Base-by-base conservation (phyloP, 192 early-diverging fungal species). In the Diversispora eburnea region DNA sequence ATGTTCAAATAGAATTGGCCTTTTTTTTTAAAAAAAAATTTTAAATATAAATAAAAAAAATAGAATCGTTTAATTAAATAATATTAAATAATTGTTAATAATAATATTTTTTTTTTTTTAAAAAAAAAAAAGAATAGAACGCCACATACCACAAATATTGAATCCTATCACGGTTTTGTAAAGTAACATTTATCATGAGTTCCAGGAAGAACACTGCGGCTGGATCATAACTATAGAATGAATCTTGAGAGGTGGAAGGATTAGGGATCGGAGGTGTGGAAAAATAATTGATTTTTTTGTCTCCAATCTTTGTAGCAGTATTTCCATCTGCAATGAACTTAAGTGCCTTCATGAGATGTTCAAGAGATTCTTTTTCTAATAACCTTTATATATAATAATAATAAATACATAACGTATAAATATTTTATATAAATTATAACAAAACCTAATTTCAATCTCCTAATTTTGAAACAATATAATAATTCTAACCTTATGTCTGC, bases 121-220 rank as follows among this genome's bases (percentile, higher is more conserved):
- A 61, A 9, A 67, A 33, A 65, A 47, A 48, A 62, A 48, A 41
- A 7, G 58, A 41, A 41, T 9, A 15, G 6, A 5, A 2, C 0
- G 1, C 17, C 10, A 45, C 70, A 60, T 78, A 84, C 87, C 87
- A 88, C 13, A 88, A 71, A 4, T 74, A 59, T 17, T 86, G 73
- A 22, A 95, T 87, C 5, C 92, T 81, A 75, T 94, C 89, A 1
- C 88, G 81, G 78, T 95, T 95, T 56, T 91, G 90, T 4, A 94
- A 81, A 17, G 89, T 84, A 72, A 95, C 83, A 46, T 83, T 88
- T 64, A 93, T 84, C 76, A 93, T 82, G 4, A 93, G 79, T 67
- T 95, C 91, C 42, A 93, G 74, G 67, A 91, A 90, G 72, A 94
- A 91, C 6, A 90, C 85, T 1, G 88, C 87, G 0, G 92, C 82